Base-by-base conservation (phyloP, 306 rosid species). In the Gynostemma pentaphyllum region DNA sequence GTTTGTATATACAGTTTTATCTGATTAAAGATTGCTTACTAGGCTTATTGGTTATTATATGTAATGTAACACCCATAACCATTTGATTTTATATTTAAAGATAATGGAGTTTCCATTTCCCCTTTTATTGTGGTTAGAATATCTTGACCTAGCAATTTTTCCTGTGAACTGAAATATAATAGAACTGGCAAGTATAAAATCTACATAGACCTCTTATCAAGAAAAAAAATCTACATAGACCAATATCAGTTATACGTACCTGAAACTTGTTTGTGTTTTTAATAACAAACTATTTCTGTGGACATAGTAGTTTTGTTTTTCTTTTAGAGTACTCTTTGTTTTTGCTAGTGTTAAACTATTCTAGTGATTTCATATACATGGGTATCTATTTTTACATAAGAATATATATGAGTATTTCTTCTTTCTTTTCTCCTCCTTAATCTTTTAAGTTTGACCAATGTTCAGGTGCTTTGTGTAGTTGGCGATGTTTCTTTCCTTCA, bases 401-500 rank as follows among this genome's bases (percentile, higher is more conserved):
- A 62, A 36, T 39, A 62, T 7, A 9, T 51, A 40, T 10, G 46
- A 16, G 16, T n/a, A 48, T 16, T 44, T 63, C 47, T 23, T 29
- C 26, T 21, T 71, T 32, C 42, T 45, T 45, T 32, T 18, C 36
- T 64, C n/a, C 45, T 68, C 19, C 74, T 56, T 19, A 36, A 16
- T 41, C 56, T 66, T 51, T 69, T 71, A 69, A 60, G 68, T 74
- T 39, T 22, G 29, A 55, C 62, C 65, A 53, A 60, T 51, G 46
- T 81, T 68, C 75, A 92, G 98, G 98, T 88, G 41, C 63, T 85
- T 40, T 92, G 95, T 71, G 74, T 92, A 41, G 57, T 92, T 74
- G 98, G 98, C 69, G 98, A 92, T 76, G 84, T 92, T 69, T 92
- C 98, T 69, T 82, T 88, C 46, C 83, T 92, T 57, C 96, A 92